Base-by-base conservation (phyloP, 73 alveolate species). In the Paramecium sexaurelia region DNA sequence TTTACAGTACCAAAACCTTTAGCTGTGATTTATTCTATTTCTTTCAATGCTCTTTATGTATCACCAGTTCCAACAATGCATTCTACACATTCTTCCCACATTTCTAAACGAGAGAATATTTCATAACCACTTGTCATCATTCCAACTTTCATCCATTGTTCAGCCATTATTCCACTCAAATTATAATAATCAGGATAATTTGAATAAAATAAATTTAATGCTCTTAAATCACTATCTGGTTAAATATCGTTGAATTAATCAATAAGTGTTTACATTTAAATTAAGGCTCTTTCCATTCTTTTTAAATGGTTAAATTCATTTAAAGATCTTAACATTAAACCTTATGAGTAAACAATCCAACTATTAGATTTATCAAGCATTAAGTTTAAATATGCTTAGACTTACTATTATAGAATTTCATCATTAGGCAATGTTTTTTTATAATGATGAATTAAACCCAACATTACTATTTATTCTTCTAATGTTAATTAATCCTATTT, bases 21-120 rank as follows among this genome's bases (percentile, higher is more conserved):
- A 17, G 19, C 39, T 15, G 43, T 67, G 1, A 68, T 87, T 85
- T 97, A 92, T 89, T 96, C 97, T 0, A 99, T 99, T 29, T 94
- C 96, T 55, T 97, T 95, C 32, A 26, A 32, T 13, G 96, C 94
- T 71, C 92, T 92, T 17, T 57, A 68, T 24, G 92, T 75, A 78
- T 95, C 94, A 37, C 98, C 98, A 0, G 98, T 93, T 56, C 95
- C 93, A 87, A 96, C 92, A 91, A 98, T 71, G 75, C 98, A 95
- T 45, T 97, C 96, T 22, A 97, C 97, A 24, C 98, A 96, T 40
- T 97, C 99, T 88, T 98, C 99, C 88, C 95, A 95, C 96, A 98
- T 88, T 57, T 94, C 98, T 39, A 97, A 91, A 57, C 96, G 96
- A 91, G 94, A 95, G 73, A 98, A 94, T 19, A 96, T 91, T 83